phyloP scores from a whole-genome alignment of 306 rosid genomes.

The Cicer yamashitae region DNA sequence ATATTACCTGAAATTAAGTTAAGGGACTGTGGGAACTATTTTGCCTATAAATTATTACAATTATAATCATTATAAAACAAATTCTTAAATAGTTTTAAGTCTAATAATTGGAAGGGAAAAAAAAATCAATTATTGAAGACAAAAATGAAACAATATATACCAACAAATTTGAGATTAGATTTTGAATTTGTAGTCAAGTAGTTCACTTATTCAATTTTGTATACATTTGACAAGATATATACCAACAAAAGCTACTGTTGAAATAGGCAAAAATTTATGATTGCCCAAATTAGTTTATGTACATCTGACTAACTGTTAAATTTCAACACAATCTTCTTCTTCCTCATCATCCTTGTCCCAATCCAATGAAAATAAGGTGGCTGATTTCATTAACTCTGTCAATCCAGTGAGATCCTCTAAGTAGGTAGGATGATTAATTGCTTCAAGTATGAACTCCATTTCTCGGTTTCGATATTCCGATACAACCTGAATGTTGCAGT shows the following conservation, averaged over 20 bases:
- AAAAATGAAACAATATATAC: too few species aligned
- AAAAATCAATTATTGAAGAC: too few species aligned
- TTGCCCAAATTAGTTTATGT: slow-evolving; percentile 44
- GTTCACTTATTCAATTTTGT: slow-evolving; percentile 43
- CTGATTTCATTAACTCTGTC: slow-evolving; percentile 93
- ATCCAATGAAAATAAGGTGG: slow-evolving; percentile 66
- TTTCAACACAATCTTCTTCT: slow-evolving; percentile 71
- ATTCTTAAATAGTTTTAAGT: not conserved
- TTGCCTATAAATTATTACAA: too few species aligned
- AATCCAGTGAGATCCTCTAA: slow-evolving; percentile 94
- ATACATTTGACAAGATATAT: slow-evolving; percentile 41
- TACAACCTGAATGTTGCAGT: slow-evolving; percentile 65
- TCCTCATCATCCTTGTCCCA: slow-evolving; percentile 71
- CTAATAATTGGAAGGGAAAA: not conserved
- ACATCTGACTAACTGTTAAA: slow-evolving; percentile 50
- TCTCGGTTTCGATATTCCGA: slow-evolving; percentile 77
- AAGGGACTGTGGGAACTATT: too few species aligned
- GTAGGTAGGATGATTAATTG: slow-evolving; percentile 91
- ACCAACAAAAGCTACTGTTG: slow-evolving; percentile 8
- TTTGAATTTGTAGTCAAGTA: not conserved
- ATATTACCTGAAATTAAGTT: too few species aligned
- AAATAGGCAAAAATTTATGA: slow-evolving; percentile 8
- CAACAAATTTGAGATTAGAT: not conserved
- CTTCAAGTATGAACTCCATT: slow-evolving; percentile 79
- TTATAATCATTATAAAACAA: not conserved